These are phyloP conservation scores for Colletotrichum higginsianum DNA, from an alignment of 2,329 filamentous ascomycete genomes.

Conservation along the genomic window DNA sequence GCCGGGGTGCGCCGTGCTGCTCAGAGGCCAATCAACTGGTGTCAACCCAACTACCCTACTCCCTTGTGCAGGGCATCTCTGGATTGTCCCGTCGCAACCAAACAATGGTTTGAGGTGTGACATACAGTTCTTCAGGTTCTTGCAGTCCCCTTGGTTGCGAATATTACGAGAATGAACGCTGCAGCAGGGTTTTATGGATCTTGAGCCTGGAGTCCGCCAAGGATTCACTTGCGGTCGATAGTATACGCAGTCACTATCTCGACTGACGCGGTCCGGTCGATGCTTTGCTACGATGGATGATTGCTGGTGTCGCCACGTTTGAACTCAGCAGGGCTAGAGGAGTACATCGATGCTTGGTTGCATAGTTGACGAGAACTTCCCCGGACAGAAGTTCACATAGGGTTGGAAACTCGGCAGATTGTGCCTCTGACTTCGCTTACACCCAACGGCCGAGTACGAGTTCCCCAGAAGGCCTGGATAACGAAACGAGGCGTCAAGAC, in stretches of 20 bases:
- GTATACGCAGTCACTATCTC: too few species aligned
- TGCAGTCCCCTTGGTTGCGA: not conserved
- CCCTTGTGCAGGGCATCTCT: not conserved
- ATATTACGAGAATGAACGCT: not conserved
- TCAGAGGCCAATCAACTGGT: slow-evolving; percentile 27
- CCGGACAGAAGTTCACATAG: not conserved
- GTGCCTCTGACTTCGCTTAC: not conserved
- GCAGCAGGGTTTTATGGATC: not conserved
- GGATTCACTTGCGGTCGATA: not conserved
- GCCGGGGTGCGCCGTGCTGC: slow-evolving; percentile 26
- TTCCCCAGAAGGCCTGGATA: not conserved
- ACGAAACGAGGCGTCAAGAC: not conserved
- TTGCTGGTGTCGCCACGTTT: too few species aligned
- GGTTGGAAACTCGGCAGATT: not conserved
- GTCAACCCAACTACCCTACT: slow-evolving; percentile 21
- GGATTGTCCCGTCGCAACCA: slow-evolving; percentile 1
- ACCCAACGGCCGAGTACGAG: not conserved
- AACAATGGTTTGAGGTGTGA: slow-evolving; percentile 19
- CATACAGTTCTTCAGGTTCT: not conserved
- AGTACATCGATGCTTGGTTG: too few species aligned
- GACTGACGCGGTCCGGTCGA: not conserved
- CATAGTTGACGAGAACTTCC: not conserved
- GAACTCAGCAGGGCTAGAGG: not conserved
- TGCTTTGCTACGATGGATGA: too few species aligned
- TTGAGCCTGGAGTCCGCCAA: too few species aligned